phyloP scores from a whole-genome alignment of 2,329 filamentous ascomycete species.

The Helotiales sp. region DNA sequence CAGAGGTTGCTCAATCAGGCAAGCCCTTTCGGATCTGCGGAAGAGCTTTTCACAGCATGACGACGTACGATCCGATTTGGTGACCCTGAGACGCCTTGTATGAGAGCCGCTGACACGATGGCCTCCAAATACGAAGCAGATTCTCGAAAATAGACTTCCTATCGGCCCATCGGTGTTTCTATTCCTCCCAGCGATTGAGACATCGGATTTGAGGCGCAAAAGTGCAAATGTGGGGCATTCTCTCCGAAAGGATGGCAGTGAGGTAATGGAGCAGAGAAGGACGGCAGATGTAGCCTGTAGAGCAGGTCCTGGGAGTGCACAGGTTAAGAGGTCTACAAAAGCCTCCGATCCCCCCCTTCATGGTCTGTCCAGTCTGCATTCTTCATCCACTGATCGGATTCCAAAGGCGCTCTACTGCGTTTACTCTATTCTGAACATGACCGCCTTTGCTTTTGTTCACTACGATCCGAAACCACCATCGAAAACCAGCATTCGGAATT shows the following conservation, averaged over 20 bases:
- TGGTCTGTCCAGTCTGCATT: not conserved
- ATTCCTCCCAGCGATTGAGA: not conserved
- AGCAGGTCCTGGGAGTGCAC: not conserved
- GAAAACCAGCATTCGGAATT: not conserved
- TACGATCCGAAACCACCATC: not conserved
- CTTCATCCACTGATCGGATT: conserved; percentile 4
- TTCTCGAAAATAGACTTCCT: not conserved
- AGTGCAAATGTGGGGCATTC: not conserved
- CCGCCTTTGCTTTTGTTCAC: conserved; percentile 1
- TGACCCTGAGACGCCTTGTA: not conserved
- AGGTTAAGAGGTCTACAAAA: not conserved
- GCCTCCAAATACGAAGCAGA: not conserved
- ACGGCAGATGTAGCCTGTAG: not conserved
- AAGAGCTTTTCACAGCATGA: not conserved
- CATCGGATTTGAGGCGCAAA: not conserved
- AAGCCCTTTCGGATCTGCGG: not conserved
- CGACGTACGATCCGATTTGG: not conserved
- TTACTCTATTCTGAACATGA: not conserved
- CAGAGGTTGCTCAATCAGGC: not conserved
- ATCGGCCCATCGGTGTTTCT: not conserved
- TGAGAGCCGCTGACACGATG: not conserved
- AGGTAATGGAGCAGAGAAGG: conserved; percentile 1
- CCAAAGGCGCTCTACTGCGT: not conserved
- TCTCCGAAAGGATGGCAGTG: not conserved
- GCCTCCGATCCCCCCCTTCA: not conserved